Evolutionary conservation across 2,329 filamentous ascomycete genomes (phyloP).

Genomic region (Alternaria longipes): DNA sequence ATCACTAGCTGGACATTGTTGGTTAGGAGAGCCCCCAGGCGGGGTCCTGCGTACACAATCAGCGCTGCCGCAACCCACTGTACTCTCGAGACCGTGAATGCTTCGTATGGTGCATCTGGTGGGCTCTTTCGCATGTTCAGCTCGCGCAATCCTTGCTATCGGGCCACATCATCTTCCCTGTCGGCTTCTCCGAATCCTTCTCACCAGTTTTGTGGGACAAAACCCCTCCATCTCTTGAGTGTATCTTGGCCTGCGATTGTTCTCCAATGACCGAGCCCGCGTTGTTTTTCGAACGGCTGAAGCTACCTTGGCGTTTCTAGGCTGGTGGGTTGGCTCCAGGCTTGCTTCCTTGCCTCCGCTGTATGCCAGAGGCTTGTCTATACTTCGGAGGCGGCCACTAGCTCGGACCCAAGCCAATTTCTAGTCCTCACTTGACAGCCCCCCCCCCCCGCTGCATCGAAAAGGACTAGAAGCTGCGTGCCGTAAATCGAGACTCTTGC

Average conservation of each 20-base stretch:
- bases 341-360: conserved; percentile 28
- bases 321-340: conserved; percentile 33
- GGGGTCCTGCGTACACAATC: conserved; percentile 6
- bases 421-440: background rate
- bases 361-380: conserved; percentile 41
- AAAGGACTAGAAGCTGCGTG: background rate
- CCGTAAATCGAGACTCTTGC: conserved; percentile 11
- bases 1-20: conserved; percentile 4
- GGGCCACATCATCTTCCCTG: conserved; percentile 11
- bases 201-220: conserved; percentile 13
- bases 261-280: conserved; percentile 38
- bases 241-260: conserved; percentile 35
- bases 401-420: conserved; percentile 7
- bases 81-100: background rate
- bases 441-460: background rate
- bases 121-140: background rate
- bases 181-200: conserved; percentile 36
- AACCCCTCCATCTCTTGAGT: conserved; percentile 35
- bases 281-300: conserved; percentile 19
- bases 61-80: background rate
- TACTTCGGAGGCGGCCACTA: conserved; percentile 19
- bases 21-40: background rate
- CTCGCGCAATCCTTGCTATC: conserved; percentile 7
- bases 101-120: background rate
- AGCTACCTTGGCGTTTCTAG: conserved; percentile 42